Conservation (phyloP, 306 rosid genomes). For the Trifolium dubium region DNA sequence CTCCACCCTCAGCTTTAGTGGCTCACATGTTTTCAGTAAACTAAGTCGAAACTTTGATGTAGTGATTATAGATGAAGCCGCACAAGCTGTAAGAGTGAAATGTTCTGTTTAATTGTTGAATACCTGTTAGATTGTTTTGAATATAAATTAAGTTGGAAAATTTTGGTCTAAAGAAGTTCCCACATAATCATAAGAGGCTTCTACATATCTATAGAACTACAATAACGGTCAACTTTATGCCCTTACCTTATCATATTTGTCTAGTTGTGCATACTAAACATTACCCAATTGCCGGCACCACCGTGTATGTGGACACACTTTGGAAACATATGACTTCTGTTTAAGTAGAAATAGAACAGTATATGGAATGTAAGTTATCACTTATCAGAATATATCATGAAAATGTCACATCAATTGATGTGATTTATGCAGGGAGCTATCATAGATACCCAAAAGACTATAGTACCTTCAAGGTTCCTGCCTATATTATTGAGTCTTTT, state of each 20-base stretch:
- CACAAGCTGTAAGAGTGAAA: conserved; percentile 85
- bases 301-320: not conserved
- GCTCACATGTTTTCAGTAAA: conserved; percentile 76
- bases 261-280: not conserved
- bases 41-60: conserved; percentile 85
- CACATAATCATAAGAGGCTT: conserved; percentile 1
- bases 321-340: not conserved
- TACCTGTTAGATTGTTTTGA: conserved; percentile 37
- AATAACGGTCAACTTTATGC: not conserved
- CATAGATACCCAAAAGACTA: conserved; percentile 1
- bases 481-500: conserved; percentile 18
- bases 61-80: conserved; percentile 97
- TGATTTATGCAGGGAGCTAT: not conserved
- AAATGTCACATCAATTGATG: too few relatives aligned
- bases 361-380: not conserved
- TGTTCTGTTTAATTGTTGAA: conserved; percentile 20
- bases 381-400: too few relatives aligned
- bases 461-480: conserved; percentile 1
- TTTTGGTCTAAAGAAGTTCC: too few relatives aligned
- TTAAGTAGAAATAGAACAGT: not conserved
- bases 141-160: too few relatives aligned
- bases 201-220: not conserved
- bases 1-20: conserved; percentile 94
- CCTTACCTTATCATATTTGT: not conserved
- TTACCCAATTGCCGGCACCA: not conserved